A percentile compares a stretch with the other conserved stretches of the same genome.
Conservation (phyloP, 768 basidiomycete genomes). For the Podaxis sp. region DNA sequence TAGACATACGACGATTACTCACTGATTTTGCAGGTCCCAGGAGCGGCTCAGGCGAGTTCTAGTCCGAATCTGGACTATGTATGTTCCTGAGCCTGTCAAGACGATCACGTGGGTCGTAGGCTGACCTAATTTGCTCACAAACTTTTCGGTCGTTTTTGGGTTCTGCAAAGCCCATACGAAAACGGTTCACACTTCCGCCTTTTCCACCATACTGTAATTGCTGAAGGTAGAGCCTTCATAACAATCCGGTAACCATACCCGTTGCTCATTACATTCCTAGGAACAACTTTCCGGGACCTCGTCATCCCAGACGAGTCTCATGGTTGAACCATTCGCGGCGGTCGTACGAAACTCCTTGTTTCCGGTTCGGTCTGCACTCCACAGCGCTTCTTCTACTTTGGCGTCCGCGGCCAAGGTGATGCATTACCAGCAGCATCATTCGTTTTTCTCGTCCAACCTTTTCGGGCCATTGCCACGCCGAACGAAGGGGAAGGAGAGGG, state of each 20-base stretch:
- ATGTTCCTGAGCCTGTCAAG: neutral
- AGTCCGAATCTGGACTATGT: too few species aligned
- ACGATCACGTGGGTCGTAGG: neutral
- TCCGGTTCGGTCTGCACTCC: slow-evolving; percentile 30
- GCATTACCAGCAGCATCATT: slow-evolving; percentile 22
- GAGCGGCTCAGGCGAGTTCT: neutral
- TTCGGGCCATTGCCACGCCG: slow-evolving; percentile 54
- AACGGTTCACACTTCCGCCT: neutral
- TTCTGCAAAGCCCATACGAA: neutral
- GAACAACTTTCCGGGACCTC: slow-evolving; percentile 20
- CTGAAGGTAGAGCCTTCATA: slow-evolving; percentile 17
- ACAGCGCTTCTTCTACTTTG: slow-evolving; percentile 12
- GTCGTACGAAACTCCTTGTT: slow-evolving; percentile 51
- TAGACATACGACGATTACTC: neutral
- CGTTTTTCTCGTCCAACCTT: slow-evolving; percentile 36
- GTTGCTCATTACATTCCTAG: neutral
- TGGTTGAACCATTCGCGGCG: slow-evolving; percentile 65
- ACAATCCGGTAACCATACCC: neutral
- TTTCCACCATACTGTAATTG: slow-evolving; percentile 14
- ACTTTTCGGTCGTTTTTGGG: slow-evolving; percentile 4
- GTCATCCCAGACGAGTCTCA: slow-evolving; percentile 32
- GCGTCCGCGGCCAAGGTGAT: slow-evolving; percentile 9
- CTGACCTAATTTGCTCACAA: slow-evolving; percentile 7
- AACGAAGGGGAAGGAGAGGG: slow-evolving; percentile 49
- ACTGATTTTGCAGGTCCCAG: neutral